Evolutionary conservation across 306 rosid genomes (phyloP), one percentile per base, ranked within the genome.

Genomic region (Mucuna pruriens): DNA sequence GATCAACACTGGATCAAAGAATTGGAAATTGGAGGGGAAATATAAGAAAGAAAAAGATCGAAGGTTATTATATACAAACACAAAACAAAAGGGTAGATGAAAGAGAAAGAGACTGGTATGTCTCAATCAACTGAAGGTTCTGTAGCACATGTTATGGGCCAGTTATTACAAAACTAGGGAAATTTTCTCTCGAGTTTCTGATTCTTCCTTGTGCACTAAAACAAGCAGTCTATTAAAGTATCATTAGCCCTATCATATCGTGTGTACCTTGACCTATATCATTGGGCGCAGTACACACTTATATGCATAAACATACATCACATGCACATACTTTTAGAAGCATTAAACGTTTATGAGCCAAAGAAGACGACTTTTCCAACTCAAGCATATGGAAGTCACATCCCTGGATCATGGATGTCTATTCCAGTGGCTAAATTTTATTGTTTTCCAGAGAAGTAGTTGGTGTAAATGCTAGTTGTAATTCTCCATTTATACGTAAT

Each of bases 141-240:
- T 66, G 82, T 73, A 44, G 85, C 97, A 88, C 97, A 88, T 87
- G 97, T 80, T 61, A 88, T 76, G 88, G 76, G 85, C 82, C 88
- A 90, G 88, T 82, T 74, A 80, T 86, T 85, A 82, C 90, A 86
- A 84, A 88, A 76, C 71, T 17, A 78, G 76, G 90, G 86, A 84
- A 86, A 57, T 49, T 88, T 86, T 75, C 62, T 76, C 72, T 17
- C 63, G 82, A 76, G 86, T 80, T 79, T 81, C 80, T 76, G 90
- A 69, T 84, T 81, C 92, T 85, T 86, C 67, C 83, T 62, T 34
- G 77, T 55, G 51, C 83, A 83, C 90, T 84, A 87, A 89, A 85
- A 84, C 79, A 66, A 89, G 91, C 76, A 89, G 76, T 67, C 91
- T 88, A 88, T 80, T 84, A 85, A 75, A 74, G 80, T 83, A 72